These are phyloP conservation scores for Termitomyces eurrhizus DNA, from an alignment of 768 basidiomycete genomes.

Conservation along the genomic window DNA sequence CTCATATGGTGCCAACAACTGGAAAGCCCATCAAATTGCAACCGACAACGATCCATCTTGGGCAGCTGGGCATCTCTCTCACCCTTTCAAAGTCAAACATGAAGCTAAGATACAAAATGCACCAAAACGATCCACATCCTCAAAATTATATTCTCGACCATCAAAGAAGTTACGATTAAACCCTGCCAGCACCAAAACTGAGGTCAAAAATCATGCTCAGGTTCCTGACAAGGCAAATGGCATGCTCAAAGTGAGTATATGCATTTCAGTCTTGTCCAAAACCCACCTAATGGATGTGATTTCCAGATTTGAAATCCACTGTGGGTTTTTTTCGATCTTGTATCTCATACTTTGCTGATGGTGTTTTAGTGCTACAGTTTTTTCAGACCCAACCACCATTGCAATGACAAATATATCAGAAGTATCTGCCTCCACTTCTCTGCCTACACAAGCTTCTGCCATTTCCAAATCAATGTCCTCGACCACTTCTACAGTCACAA, in stretches of 20 bases:
- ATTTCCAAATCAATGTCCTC: not conserved
- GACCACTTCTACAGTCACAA: not conserved
- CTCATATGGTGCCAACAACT: constrained; percentile 10
- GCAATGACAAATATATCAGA: not conserved
- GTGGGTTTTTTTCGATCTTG: not conserved
- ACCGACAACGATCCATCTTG: constrained; percentile 5
- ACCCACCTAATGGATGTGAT: not conserved
- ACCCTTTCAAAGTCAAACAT: not conserved
- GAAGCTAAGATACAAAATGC: not conserved
- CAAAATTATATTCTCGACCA: not conserved
- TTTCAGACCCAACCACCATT: not conserved
- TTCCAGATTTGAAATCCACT: not conserved
- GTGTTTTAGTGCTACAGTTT: not conserved
- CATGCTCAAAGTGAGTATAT: not conserved
- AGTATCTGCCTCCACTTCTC: too few species aligned
- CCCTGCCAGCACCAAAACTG: not conserved
- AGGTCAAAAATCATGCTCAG: not conserved
- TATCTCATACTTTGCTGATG: not conserved
- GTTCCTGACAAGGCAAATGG: not conserved
- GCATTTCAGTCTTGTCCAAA: not conserved
- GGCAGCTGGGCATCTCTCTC: not conserved
- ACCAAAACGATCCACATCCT: not conserved
- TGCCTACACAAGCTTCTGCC: too few species aligned
- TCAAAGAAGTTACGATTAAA: not conserved
- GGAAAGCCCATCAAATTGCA: constrained; percentile 7